These are phyloP conservation scores for Globisporangium megalacanthum DNA, from an alignment of 352 stramenopile species.

Conservation along the genomic window DNA sequence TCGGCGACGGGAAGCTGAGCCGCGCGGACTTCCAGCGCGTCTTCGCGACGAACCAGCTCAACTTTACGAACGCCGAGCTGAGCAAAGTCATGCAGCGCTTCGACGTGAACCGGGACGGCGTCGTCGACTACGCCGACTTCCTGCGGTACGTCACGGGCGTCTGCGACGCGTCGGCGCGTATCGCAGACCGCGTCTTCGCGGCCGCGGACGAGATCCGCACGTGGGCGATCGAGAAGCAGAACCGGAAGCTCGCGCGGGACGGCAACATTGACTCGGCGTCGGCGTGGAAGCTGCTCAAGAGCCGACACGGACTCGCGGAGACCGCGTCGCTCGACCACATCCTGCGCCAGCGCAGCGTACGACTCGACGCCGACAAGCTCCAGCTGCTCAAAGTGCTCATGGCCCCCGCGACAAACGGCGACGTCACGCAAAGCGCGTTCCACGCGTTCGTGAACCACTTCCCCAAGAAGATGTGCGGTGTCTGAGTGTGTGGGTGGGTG, in stretches of 20 bases:
- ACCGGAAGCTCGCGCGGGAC: slow-evolving; percentile 68
- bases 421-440: slow-evolving; percentile 55
- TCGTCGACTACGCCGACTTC: slow-evolving; percentile 78
- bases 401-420: slow-evolving; percentile 49
- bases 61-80: slow-evolving; percentile 64
- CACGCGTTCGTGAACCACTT: slow-evolving; percentile 80
- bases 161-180: slow-evolving; percentile 54
- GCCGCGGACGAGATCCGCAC: slow-evolving; percentile 58
- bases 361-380: slow-evolving; percentile 48
- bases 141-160: slow-evolving; percentile 72
- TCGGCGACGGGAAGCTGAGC: slow-evolving; percentile 60
- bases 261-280: slow-evolving; percentile 71
- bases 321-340: slow-evolving; percentile 51
- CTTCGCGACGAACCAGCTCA: slow-evolving; percentile 61
- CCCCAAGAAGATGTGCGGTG: slow-evolving; percentile 67
- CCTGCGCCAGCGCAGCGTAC: slow-evolving; percentile 45
- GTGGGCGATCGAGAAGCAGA: slow-evolving; percentile 76
- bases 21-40: slow-evolving; percentile 70
- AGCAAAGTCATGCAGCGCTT: slow-evolving; percentile 80
- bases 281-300: slow-evolving; percentile 67
- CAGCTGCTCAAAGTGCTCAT: slow-evolving; percentile 61
- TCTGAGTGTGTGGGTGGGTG: not conserved
- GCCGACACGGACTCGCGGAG: slow-evolving; percentile 48
- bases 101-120: slow-evolving; percentile 66
- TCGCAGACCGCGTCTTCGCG: slow-evolving; percentile 44